Conservation (phyloP, 2,329 filamentous ascomycete genomes). For the Raffaelea ambrosiae region DNA sequence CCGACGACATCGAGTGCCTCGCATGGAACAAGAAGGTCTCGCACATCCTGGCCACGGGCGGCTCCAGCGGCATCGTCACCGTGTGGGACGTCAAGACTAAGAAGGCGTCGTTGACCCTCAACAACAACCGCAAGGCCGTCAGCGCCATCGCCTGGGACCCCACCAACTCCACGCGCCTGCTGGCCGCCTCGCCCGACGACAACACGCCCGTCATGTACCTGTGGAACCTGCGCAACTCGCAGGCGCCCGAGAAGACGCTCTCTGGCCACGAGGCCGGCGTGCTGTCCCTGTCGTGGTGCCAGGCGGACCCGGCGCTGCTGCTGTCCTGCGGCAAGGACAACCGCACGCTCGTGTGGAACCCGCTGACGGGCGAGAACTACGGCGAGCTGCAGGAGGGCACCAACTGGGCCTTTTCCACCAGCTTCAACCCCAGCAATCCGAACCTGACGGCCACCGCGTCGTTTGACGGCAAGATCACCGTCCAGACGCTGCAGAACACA, state of each 20-base stretch:
- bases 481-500: conserved; percentile 92
- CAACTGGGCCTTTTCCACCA: conserved; percentile 98
- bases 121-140: conserved; percentile 89
- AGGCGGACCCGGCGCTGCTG: conserved; percentile 79
- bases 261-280: conserved; percentile 93
- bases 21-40: conserved; percentile 99
- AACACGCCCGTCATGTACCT: conserved; percentile 79
- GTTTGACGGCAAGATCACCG: conserved; percentile 90
- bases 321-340: conserved; percentile 97
- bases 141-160: conserved; percentile 97
- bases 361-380: conserved; percentile 75
- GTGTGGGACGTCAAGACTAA: conserved; percentile 98
- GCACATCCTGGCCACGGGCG: conserved; percentile 91
- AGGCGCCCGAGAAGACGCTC: conserved; percentile 81
- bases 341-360: conserved; percentile 91
- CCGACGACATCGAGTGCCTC: conserved; percentile 90
- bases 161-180: conserved; percentile 84
- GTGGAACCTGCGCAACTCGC: conserved; percentile 94
- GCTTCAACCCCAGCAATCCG: conserved; percentile 90
- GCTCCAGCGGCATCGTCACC: conserved; percentile 87
- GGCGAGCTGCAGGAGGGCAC: conserved; percentile 95
- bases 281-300: conserved; percentile 90
- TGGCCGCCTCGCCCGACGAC: conserved; percentile 87
- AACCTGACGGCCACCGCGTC: conserved; percentile 89
- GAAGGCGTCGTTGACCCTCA: conserved; percentile 92